Base-by-base conservation (phyloP, 1,139 yeast species). In the Lodderomyces theae region DNA sequence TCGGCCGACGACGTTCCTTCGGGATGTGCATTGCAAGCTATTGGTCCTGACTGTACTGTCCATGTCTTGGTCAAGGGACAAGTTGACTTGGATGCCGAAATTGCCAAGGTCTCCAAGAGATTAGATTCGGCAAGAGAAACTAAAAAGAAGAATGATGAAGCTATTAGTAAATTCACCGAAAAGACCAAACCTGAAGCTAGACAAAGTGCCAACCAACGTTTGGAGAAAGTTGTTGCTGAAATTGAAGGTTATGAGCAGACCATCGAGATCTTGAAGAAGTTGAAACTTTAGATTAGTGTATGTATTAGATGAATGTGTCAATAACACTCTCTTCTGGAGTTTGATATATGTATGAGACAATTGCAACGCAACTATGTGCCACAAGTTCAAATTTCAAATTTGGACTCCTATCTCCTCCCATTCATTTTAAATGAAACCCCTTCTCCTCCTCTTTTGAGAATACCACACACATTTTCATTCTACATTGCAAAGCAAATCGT, bases 41-140 rank as follows among this genome's bases (percentile, higher is more conserved):
- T 90, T 47, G 79, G 80, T 43, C 84, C 95, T 35, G 84, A 79
- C 39, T 82, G 88, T 58, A 84, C 83, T 47, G 97, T 90, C 29
- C 96, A 87, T 57, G 80, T 90, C 28, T 76, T 92, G 60, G 97
- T 92, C 45, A 88, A 88, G 74, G 97, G 97, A 42, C 94, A 86
- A 61, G 82, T 92, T 53, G 97, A 92, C 61, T 79, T 90, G 54
- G 97, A 89, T 54, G 83, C 86, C 39, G 97, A 92, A 67, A 86
- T 92, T 56, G 60, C 74, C 51, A 92, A 90, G 76, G 95, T 90
- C 35, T 64, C 73, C 55, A 81, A 80, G 76, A 89, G 86, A 70
- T 74, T 89, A 57, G 74, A 66, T 43, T 76, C 80, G 46, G 77
- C 86, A 47, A 63, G 69, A 51, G 86, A 87, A 49, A 58, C 58